Base-by-base conservation (phyloP, 2,329 filamentous ascomycete species). In the Aspergillus pseudoviridinutans region DNA sequence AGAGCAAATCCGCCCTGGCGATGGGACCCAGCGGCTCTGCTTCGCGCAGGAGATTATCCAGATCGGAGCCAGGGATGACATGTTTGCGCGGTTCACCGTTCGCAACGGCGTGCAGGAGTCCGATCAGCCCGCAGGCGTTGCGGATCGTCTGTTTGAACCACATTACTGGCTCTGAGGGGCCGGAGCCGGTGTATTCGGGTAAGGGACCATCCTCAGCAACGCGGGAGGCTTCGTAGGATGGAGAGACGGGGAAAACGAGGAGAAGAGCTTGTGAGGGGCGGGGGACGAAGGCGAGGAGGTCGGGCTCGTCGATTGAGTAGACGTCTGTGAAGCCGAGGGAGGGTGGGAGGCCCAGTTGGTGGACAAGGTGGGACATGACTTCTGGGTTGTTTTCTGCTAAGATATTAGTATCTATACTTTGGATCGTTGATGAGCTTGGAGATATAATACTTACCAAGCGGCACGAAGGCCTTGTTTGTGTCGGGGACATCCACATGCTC, bases 91-190 rank as follows among this genome's bases (percentile, higher is more conserved):
- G 88, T 1, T 82, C 81, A 0, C 92, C 92, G 73, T 97, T 99
- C 49, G 82, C 82, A 0, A 91, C 84, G 20, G 88, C 89, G 71
- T 97, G 94, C 49, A 97, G 73, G 28, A 97, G 76, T 0, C 90
- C 94, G 79, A 97, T 96, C 49, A 96, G 78, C 0, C 93, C 93
- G 73, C 93, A 97, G 0, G 93, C 91, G 72, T 97, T 96, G 59
- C 89, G 84, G 67, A 97, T 97, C 0, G 92, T 97, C 78, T 97
- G 93, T 66, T 86, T 89, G 82, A 92, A 97, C 94, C 93, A 99
- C 7, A 96, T 69, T 0, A 97, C 90, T 4, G 90, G 87, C 70
- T 97, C 91, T 0, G 68, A 70, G 0, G 82, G 76, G 1, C 92
- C 92, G 20, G 79, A 81, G 47, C 88, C 89, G 0, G 73, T 71